Conservation (phyloP, 2,329 filamentous ascomycete genomes). For the Paradendryphiella salina region DNA sequence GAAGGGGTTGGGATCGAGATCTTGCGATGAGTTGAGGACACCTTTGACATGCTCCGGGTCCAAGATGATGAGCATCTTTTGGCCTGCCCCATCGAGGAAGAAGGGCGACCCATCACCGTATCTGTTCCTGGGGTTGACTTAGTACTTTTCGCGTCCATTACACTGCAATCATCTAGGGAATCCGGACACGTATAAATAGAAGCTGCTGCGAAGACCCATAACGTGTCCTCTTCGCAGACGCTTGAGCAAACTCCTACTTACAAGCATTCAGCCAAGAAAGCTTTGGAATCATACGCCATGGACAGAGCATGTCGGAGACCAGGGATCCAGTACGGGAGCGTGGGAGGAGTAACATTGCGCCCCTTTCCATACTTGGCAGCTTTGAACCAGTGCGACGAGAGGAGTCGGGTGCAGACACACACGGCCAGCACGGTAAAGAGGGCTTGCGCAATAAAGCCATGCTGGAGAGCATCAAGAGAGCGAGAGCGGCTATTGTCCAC, state of each 20-base stretch:
- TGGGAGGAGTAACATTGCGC: conserved; percentile 16
- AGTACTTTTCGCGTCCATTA: neutral
- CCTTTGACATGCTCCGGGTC: conserved; percentile 22
- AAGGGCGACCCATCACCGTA: conserved; percentile 22
- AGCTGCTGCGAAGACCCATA: no score
- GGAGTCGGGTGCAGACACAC: conserved; percentile 17
- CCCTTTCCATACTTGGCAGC: conserved; percentile 13
- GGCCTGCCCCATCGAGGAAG: conserved; percentile 22
- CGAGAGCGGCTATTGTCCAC: neutral
- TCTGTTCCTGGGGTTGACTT: conserved; percentile 8
- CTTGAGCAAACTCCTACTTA: conserved; percentile 2
- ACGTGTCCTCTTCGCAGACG: neutral
- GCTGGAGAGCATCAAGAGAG: neutral
- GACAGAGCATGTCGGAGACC: conserved; percentile 21
- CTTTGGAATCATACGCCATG: conserved; percentile 17
- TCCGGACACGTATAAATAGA: no score
- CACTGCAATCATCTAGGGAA: no score
- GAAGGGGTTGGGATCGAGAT: conserved; percentile 22
- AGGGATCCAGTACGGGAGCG: conserved; percentile 26
- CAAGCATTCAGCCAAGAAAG: conserved; percentile 19
- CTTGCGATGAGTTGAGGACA: conserved; percentile 6
- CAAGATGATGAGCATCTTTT: conserved; percentile 19
- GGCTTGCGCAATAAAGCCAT: conserved; percentile 3
- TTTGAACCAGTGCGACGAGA: conserved; percentile 17
- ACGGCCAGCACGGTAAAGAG: conserved; percentile 11